These are phyloP conservation scores for Verticillium longisporum DNA, from an alignment of 2,329 filamentous ascomycete species.

Conservation along the genomic window DNA sequence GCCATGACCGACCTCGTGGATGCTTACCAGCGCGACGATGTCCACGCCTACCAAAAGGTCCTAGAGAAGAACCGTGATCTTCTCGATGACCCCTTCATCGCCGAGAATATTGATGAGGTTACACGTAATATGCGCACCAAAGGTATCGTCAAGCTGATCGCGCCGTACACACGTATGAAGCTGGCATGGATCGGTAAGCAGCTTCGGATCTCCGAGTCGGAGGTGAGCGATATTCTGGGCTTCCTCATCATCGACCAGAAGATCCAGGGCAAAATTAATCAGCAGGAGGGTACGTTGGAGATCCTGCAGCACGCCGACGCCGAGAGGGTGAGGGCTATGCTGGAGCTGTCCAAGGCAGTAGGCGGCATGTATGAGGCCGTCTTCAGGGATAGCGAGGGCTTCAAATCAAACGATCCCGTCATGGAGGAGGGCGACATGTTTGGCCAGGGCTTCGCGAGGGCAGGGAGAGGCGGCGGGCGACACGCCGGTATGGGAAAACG, in stretches of 20 bases:
- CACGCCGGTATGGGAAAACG: neutral
- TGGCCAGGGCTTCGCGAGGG: slow-evolving; percentile 5
- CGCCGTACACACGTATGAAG: slow-evolving; percentile 89
- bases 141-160: slow-evolving; percentile 86
- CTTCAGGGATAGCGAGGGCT: slow-evolving; percentile 73
- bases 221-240: slow-evolving; percentile 93
- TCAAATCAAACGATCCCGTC: slow-evolving; percentile 27
- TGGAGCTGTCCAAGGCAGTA: slow-evolving; percentile 66
- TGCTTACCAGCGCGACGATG: slow-evolving; percentile 92
- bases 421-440: slow-evolving; percentile 23
- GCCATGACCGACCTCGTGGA: slow-evolving; percentile 98
- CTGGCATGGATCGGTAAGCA: slow-evolving; percentile 81
- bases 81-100: slow-evolving; percentile 88
- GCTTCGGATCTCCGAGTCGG: slow-evolving; percentile 75
- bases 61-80: slow-evolving; percentile 84
- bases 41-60: slow-evolving; percentile 83
- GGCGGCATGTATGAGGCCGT: slow-evolving; percentile 62
- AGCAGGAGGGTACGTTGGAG: slow-evolving; percentile 76
- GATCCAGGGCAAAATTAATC: slow-evolving; percentile 82
- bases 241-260: slow-evolving; percentile 89
- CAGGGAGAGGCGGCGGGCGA: neutral
- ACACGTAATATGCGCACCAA: slow-evolving; percentile 98
- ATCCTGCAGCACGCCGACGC: slow-evolving; percentile 69
- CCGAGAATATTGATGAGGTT: slow-evolving; percentile 98
- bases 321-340: slow-evolving; percentile 66